phyloP scores from a whole-genome alignment of 768 basidiomycete species.

The Dentipellis sp. region DNA sequence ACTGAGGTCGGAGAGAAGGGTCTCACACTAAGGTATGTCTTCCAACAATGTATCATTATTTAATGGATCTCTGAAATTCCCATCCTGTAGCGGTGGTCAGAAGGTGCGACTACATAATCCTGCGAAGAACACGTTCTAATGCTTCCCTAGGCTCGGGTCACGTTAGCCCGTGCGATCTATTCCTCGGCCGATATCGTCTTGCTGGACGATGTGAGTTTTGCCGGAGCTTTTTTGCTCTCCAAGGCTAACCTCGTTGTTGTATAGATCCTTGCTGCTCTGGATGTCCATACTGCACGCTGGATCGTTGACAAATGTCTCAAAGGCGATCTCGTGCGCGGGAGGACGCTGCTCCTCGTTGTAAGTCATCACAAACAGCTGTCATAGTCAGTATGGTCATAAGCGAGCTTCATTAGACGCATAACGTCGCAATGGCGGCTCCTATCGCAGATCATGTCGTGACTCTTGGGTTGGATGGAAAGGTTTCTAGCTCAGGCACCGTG shows the following conservation, averaged over 20 bases:
- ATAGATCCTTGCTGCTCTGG: constrained; percentile 38
- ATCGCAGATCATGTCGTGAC: constrained; percentile 51
- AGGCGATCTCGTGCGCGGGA: constrained; percentile 35
- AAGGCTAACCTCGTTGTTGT: not conserved
- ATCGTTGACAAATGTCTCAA: constrained; percentile 42
- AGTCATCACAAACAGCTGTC: constrained; percentile 7
- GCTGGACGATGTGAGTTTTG: constrained; percentile 55
- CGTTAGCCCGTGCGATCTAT: constrained; percentile 51
- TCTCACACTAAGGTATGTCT: constrained; percentile 27
- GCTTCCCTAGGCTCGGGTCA: constrained; percentile 31
- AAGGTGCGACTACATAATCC: constrained; percentile 21
- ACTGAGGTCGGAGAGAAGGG: constrained; percentile 58
- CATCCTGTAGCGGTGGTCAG: constrained; percentile 37
- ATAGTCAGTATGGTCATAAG: not conserved
- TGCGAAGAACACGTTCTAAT: constrained; percentile 14
- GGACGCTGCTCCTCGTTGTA: constrained; percentile 47
- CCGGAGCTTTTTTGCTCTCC: not conserved
- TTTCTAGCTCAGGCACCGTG: constrained; percentile 39
- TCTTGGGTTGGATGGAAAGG: constrained; percentile 42
- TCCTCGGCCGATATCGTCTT: constrained; percentile 53
- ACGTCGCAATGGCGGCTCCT: constrained; percentile 42
- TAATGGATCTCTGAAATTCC: not conserved
- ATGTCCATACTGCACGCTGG: constrained; percentile 43
- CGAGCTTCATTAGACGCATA: constrained; percentile 32
- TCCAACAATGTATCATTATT: not conserved